Evolutionary conservation across 257 asterid species (phyloP), one percentile per base, ranked within the genome.

Genomic region (Jacaranda copaia): DNA sequence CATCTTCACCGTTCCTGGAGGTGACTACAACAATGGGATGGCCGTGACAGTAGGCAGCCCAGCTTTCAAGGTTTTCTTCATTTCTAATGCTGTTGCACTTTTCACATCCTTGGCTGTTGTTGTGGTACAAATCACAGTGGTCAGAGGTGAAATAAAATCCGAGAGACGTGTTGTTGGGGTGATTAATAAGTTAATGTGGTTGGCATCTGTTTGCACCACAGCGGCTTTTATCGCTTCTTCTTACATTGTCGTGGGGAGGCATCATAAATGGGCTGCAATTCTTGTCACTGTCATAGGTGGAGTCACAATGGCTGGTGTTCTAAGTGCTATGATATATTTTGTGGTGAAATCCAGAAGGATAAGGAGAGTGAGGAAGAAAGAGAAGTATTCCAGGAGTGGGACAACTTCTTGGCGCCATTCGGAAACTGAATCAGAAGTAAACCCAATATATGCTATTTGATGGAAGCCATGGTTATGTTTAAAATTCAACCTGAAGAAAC

Each of bases 101-200:
- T 92, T 90, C 83, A 92, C 96, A 0, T 90, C 96, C 20, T 68
- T 92, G 85, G 95, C 92, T 12, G 97, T 91, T 1, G 97, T 89
- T 64, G 90, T 89, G 63, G 95, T 89, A 73, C 97, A 92, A 56
- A 92, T 92, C 35, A 92, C 96, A 5, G 96, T 92, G 45, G 96
- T 90, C 18, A 81, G 96, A 73, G 90, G 94, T 5, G 96, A 89
- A 77, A 81, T 82, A 72, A 92, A 84, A 76, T 84, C 96, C 0
- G 97, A 92, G 82, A 90, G 90, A 53, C 75, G 86, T 81, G 97
- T 90, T 16, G 86, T 85, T 46, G 91, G 81, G 84, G 94, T 92
- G 75, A 90, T 90, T 39, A 92, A 90, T 61, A 92, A 92, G 86
- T 48, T 92, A 49, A 92, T 92, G 97, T 92, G 97, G 97, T 60